Conservation (phyloP, 352 stramenopile species). For the Globisporangium spiculum region DNA sequence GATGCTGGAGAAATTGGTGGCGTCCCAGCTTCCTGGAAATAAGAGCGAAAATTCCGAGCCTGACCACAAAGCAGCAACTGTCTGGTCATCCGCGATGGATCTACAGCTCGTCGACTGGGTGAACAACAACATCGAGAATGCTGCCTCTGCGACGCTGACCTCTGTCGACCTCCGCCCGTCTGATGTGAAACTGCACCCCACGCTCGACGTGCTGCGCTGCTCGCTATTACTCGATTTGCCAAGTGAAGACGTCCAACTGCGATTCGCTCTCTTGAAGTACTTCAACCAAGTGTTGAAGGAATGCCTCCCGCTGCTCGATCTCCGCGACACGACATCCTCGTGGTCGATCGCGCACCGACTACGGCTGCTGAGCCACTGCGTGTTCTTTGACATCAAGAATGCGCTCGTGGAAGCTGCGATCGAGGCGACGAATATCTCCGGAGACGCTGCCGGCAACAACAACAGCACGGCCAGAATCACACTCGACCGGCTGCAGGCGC, state of each 20-base stretch:
- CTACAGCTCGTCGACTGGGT: slow-evolving; percentile 86
- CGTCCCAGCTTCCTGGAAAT: background rate
- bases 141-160: slow-evolving; percentile 22
- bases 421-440: slow-evolving; percentile 60
- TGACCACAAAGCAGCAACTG: background rate
- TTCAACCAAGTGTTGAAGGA: slow-evolving; percentile 72
- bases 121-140: slow-evolving; percentile 70
- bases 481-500: slow-evolving; percentile 77
- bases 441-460: slow-evolving; percentile 44
- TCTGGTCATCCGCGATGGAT: slow-evolving; percentile 75
- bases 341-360: slow-evolving; percentile 78
- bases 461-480: slow-evolving; percentile 81
- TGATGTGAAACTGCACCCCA: slow-evolving; percentile 69
- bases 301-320: slow-evolving; percentile 67
- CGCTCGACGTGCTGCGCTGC: slow-evolving; percentile 70
- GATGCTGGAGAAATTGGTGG: slow-evolving; percentile 29
- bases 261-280: slow-evolving; percentile 82
- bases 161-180: slow-evolving; percentile 67
- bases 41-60: background rate
- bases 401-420: slow-evolving; percentile 77
- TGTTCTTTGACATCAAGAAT: slow-evolving; percentile 89
- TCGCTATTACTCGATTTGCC: slow-evolving; percentile 59
- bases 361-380: slow-evolving; percentile 72
- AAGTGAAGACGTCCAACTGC: slow-evolving; percentile 59
- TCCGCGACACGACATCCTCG: slow-evolving; percentile 63